These are phyloP conservation scores for Teratosphaeriaceae sp. DNA, from an alignment of 2,329 filamentous ascomycete genomes.

Conservation along the genomic window DNA sequence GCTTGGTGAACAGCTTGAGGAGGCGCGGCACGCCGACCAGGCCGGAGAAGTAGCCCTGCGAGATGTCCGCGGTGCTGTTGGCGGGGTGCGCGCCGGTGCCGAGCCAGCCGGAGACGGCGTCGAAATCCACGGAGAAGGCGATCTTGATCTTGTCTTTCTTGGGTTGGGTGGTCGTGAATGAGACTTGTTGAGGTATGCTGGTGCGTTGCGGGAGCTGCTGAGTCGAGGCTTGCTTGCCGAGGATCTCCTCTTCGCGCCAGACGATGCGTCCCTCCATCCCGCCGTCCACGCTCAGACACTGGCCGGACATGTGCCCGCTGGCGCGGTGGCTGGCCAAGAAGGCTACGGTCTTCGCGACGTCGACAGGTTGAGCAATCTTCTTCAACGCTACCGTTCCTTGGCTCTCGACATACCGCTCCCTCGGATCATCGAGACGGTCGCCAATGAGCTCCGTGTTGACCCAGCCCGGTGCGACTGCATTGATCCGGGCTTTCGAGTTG, in stretches of 20 bases:
- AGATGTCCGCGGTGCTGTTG: constrained; percentile 52
- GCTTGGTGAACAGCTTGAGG: constrained; percentile 47
- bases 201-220: background rate
- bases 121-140: constrained; percentile 45
- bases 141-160: constrained; percentile 32
- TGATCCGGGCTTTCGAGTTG: constrained; percentile 46
- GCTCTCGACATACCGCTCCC: constrained; percentile 44
- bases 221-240: constrained; percentile 9
- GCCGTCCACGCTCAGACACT: constrained; percentile 46
- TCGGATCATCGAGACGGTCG: constrained; percentile 44
- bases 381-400: constrained; percentile 44
- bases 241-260: constrained; percentile 41
- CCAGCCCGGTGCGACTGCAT: constrained; percentile 46
- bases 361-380: constrained; percentile 43
- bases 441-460: constrained; percentile 43
- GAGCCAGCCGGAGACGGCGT: constrained; percentile 54
- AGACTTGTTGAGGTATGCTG: constrained; percentile 7
- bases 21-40: constrained; percentile 52
- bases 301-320: constrained; percentile 49
- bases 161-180: constrained; percentile 2
- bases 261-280: constrained; percentile 46
- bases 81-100: constrained; percentile 49
- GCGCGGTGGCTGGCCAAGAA: constrained; percentile 47
- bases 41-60: constrained; percentile 49
- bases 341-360: constrained; percentile 44